A percentile compares a stretch with the other conserved stretches of the same genome.
Evolutionary conservation across 2,329 filamentous ascomycete genomes (phyloP).

Genomic region (Coniochaeta ligniaria): DNA sequence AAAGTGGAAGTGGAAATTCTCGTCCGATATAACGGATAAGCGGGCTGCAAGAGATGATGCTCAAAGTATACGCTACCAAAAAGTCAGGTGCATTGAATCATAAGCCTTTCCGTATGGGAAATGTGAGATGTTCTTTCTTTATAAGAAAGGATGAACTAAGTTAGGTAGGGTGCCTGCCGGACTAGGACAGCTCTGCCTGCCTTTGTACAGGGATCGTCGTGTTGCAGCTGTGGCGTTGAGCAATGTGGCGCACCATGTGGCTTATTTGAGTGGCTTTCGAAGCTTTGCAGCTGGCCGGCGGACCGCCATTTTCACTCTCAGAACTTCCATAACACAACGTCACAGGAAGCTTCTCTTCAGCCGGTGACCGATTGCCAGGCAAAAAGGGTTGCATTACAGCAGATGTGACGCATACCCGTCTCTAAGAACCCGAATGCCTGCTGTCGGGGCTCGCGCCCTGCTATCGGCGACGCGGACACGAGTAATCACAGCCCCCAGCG

Average conservation of each 20-base stretch:
- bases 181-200: not conserved
- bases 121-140: not conserved
- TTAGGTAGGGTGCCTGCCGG: not conserved
- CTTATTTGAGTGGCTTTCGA: not conserved
- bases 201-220: not conserved
- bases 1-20: not conserved
- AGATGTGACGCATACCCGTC: not conserved
- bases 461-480: conserved; percentile 12
- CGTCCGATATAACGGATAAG: not conserved
- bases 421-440: conserved; percentile 11
- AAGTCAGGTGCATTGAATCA: not conserved
- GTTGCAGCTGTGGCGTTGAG: not conserved
- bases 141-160: not conserved
- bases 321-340: not conserved
- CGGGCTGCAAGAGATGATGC: not conserved
- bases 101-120: not conserved
- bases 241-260: not conserved
- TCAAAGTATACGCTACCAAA: not conserved
- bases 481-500: conserved; percentile 10
- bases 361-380: not conserved
- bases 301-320: not conserved
- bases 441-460: conserved; percentile 17
- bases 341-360: not conserved
- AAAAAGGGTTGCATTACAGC: not conserved
- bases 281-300: not conserved